Evolutionary conservation across 108 stramenopile species (phyloP), one percentile per base, ranked within the genome.

Genomic region (Skeletonema marinoi): DNA sequence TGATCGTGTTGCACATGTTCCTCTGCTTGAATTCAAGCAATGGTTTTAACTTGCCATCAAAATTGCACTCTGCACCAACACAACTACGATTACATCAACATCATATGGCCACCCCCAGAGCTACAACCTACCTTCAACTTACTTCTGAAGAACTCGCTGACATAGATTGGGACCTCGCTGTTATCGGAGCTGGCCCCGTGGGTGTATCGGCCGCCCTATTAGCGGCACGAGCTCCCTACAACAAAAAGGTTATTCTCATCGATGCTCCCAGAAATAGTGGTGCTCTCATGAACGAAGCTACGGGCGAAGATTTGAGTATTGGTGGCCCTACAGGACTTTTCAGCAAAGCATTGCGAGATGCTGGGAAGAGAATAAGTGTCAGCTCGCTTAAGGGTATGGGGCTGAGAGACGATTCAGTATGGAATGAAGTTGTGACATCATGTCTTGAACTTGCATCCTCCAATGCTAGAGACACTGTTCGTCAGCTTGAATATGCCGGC

Each of bases 261-360:
- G 93, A 93, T 74, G 86, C 89, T 11, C 90, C 90, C 10, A 70
- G 84, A 31, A 88, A 85, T 33, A 87, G 88, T 6, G 92, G 90
- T 29, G 78, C 79, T 8, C 64, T 89, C 3, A 87, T 88, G 86
- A 83, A 89, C 42, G 90, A 86, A 64, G 82, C 50, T 4, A 85
- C 79, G 59, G 85, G 82, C 11, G 87, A 89, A 75, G 93, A 93
- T 82, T 77, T 93, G 60, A 86, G 86, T 44, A 65, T 93, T 17
- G 93, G 93, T 19, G 93, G 86, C 29, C 93, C 93, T 1, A 90
- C 92, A 31, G 93, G 85, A 17, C 51, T 87, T 12, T 92, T 92
- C 77, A 79, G 85, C 17, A 93, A 93, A 75, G 93, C 93, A 9
- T 68, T 93, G 41, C 81, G 93, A 32, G 93, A 91, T 82, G 86